Evolutionary conservation across 805 yeast genomes (phyloP).

Genomic region (Brettanomyces sp.): DNA sequence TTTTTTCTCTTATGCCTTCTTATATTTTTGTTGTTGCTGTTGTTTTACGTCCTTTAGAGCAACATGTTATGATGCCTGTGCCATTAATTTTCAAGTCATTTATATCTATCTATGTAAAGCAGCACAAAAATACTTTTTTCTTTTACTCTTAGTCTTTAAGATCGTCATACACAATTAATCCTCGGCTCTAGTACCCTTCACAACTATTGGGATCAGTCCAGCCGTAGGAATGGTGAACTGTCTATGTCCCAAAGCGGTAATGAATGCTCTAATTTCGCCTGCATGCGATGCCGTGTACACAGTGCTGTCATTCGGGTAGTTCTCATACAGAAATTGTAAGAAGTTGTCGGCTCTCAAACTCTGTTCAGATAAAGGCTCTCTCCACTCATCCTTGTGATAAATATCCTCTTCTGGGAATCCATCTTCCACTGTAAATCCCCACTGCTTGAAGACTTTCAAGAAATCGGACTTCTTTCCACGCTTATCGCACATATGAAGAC

Average conservation of each 20-base stretch:
- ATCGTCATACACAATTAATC: not conserved
- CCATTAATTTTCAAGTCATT: not conserved
- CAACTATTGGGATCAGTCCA: conserved; percentile 52
- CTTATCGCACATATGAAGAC: conserved; percentile 52
- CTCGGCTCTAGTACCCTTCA: conserved; percentile 31
- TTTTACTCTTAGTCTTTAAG: not conserved
- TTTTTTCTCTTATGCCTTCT: not conserved
- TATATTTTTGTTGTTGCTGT: not conserved
- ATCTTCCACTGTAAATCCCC: conserved; percentile 35
- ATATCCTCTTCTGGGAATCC: conserved; percentile 41
- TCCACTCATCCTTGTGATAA: conserved; percentile 31
- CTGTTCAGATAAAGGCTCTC: conserved; percentile 44
- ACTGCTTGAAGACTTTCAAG: conserved; percentile 28
- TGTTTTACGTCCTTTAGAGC: not conserved
- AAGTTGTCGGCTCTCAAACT: conserved; percentile 37
- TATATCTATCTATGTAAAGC: not conserved
- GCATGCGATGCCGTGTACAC: conserved; percentile 51
- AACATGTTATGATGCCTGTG: not conserved
- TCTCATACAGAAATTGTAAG: conserved; percentile 32
- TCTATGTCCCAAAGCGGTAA: conserved; percentile 46
- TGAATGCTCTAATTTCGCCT: conserved; percentile 45
- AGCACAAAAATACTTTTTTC: not conserved
- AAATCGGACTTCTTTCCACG: conserved; percentile 34
- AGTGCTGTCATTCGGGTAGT: conserved; percentile 22
- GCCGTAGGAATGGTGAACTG: conserved; percentile 54